Conservation (phyloP, 164 flowering plant species). For the Liriodendron chinense region DNA sequence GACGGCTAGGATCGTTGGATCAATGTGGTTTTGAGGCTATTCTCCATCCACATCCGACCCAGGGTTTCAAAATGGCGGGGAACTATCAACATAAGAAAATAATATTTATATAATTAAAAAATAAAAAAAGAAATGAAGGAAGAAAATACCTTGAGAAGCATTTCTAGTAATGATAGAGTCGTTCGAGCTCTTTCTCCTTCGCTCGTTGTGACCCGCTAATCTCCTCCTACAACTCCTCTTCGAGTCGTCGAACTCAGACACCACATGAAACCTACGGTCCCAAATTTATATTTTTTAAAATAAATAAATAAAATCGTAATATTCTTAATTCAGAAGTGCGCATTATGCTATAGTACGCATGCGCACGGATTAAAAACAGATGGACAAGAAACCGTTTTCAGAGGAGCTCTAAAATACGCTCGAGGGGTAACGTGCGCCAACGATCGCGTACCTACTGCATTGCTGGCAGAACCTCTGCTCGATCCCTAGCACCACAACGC, state of each 20-base stretch:
- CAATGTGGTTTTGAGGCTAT: too few relatives aligned
- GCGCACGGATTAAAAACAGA: neutral
- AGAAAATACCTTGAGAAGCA: conserved; percentile 42
- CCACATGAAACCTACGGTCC: conserved; percentile 59
- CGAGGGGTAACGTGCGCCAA: too few relatives aligned
- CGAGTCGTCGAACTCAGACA: conserved; percentile 67
- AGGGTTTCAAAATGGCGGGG: too few relatives aligned
- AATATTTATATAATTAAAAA: too few relatives aligned
- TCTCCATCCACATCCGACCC: too few relatives aligned
- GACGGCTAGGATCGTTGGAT: too few relatives aligned
- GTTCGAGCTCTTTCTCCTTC: conserved; percentile 70
- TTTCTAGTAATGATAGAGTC: conserved; percentile 34
- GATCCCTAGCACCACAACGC: conserved; percentile 51
- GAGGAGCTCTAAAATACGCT: neutral
- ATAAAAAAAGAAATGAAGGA: neutral
- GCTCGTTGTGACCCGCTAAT: conserved; percentile 69
- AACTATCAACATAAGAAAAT: too few relatives aligned
- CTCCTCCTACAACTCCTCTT: conserved; percentile 83
- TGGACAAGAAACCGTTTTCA: neutral
- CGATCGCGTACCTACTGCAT: conserved; percentile 57
- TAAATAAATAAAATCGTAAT: neutral
- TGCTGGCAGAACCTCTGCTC: conserved; percentile 81
- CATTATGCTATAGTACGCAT: neutral
- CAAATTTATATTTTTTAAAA: neutral
- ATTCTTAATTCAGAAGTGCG: neutral